phyloP scores from a whole-genome alignment of 2,329 filamentous ascomycete genomes.

The Chalaropsis thielavioides region DNA sequence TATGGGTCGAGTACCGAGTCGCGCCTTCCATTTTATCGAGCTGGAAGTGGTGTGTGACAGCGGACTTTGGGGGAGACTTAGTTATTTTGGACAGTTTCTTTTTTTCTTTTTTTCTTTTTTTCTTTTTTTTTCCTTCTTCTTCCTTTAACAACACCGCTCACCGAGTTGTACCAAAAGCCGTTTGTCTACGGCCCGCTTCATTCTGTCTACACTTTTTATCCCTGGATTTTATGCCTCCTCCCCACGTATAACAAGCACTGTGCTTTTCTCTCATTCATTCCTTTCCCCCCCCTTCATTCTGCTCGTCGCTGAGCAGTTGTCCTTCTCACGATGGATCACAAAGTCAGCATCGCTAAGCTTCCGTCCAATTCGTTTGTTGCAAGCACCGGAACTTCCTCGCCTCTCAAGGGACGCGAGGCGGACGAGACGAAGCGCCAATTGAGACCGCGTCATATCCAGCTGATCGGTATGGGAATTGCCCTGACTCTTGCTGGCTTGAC shows the following conservation, averaged over 20 bases:
- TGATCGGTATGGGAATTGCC: constrained; percentile 27
- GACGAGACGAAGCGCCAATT: constrained; percentile 35
- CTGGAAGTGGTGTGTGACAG: not conserved
- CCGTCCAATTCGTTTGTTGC: not conserved
- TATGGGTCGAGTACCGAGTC: not conserved
- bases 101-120: not conserved
- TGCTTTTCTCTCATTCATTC: not conserved
- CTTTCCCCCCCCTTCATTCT: not conserved
- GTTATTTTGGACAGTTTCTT: not conserved
- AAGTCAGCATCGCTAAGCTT: not conserved
- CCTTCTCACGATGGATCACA: not conserved
- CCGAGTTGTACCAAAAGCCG: not conserved
- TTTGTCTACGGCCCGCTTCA: not conserved
- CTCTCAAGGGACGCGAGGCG: not conserved
- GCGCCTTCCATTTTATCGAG: not conserved
- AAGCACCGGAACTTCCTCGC: not conserved
- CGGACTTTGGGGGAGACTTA: not conserved
- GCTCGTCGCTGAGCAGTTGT: too few species aligned
- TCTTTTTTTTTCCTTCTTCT: not conserved
- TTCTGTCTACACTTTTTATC: not conserved
- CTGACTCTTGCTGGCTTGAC: not conserved
- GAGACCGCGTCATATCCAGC: constrained; percentile 42
- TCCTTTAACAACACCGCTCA: not conserved
- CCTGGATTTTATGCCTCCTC: not conserved
- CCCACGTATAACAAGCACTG: not conserved